Percentiles rank a stretch among this genome's conserved stretches.
phyloP scores from a whole-genome alignment of 2,329 filamentous ascomycete species.

The Colletotrichum sp. region DNA sequence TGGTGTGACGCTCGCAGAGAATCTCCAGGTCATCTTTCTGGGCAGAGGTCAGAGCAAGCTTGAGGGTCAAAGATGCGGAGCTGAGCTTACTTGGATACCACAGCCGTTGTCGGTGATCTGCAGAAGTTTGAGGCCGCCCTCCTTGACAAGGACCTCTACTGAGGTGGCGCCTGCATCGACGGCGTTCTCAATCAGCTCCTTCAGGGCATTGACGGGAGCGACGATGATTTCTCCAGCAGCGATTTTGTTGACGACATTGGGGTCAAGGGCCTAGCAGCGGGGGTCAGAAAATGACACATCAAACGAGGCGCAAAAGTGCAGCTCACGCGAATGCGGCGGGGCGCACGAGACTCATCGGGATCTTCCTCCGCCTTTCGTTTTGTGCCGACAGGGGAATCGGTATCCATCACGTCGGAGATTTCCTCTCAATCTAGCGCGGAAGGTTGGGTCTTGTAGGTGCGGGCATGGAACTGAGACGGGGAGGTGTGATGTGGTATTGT shows the following conservation, averaged over 20 bases:
- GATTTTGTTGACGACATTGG: slow-evolving; percentile 97
- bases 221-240: slow-evolving; percentile 98
- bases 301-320: background rate
- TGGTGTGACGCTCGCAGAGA: slow-evolving; percentile 94
- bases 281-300: background rate
- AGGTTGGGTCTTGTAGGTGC: background rate
- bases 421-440: background rate
- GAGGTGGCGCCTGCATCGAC: slow-evolving; percentile 96
- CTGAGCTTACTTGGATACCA: slow-evolving; percentile 77
- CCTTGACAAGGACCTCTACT: slow-evolving; percentile 90
- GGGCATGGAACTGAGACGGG: background rate
- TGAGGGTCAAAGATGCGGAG: background rate
- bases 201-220: slow-evolving; percentile 92
- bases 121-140: slow-evolving; percentile 91
- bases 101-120: slow-evolving; percentile 98
- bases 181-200: slow-evolving; percentile 95
- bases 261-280: slow-evolving; percentile 74
- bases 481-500: background rate
- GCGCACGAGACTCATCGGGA: slow-evolving; percentile 40
- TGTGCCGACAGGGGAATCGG: slow-evolving; percentile 48
- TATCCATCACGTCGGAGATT: slow-evolving; percentile 40
- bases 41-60: slow-evolving; percentile 25
- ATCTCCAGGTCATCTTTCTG: slow-evolving; percentile 91
- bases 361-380: slow-evolving; percentile 55
- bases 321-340: slow-evolving; percentile 56